A percentile compares a stretch with the other conserved stretches of the same genome.
phyloP scores from a whole-genome alignment of 305 asterid species.

The Fraxinus floribunda region DNA sequence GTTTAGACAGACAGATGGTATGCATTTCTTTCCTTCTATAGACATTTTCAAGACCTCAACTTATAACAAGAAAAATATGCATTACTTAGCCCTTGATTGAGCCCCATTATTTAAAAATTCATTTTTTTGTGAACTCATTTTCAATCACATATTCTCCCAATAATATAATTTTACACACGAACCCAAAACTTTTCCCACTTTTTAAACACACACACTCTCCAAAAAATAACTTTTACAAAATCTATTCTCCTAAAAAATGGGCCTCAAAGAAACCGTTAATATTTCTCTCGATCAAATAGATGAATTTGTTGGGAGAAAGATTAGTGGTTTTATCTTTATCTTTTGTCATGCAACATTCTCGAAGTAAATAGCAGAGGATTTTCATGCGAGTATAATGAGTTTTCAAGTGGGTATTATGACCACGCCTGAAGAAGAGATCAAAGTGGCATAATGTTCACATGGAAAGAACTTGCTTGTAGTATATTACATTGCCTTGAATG shows the following conservation, averaged over 20 bases:
- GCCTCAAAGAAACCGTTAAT: not conserved
- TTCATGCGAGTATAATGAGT: not conserved
- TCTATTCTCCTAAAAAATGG: not conserved
- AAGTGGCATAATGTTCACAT: not conserved
- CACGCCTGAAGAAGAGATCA: not conserved
- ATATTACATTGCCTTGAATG: not conserved
- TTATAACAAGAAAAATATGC: not conserved
- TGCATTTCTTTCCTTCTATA: slow-evolving; percentile 3
- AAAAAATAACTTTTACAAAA: not conserved
- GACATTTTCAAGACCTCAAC: not conserved
- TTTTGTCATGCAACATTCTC: not conserved
- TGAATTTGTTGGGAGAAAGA: not conserved
- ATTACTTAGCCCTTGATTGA: not conserved
- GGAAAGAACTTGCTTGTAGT: not conserved
- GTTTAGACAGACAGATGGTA: not conserved
- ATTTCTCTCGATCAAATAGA: not conserved
- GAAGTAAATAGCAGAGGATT: not conserved
- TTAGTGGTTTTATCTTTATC: not conserved
- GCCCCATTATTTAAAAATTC: not conserved
- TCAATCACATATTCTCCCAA: not conserved
- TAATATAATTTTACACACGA: not conserved
- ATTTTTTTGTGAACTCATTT: not conserved
- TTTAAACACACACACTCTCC: not conserved
- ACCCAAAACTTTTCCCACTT: not conserved
- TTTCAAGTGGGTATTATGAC: not conserved